Percentiles rank a stretch among this genome's conserved stretches.
Evolutionary conservation across 306 rosid genomes (phyloP).

Genomic region (Pueraria montana): DNA sequence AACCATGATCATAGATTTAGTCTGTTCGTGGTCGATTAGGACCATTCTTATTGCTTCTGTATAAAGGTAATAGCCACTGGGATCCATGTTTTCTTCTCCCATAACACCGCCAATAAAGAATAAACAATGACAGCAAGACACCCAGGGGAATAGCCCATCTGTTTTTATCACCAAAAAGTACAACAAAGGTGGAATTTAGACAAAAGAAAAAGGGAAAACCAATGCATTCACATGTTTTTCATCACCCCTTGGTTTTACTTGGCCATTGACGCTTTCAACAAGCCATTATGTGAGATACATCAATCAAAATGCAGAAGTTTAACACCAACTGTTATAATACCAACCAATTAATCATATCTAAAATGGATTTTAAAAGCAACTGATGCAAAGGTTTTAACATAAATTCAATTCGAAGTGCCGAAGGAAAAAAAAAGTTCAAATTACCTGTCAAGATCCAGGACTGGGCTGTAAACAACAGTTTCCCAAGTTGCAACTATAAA

Average conservation of each 20-base stretch:
- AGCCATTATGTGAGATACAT: constrained; percentile 11
- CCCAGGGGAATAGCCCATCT: constrained; percentile 98
- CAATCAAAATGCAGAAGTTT: not conserved
- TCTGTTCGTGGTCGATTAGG: constrained; percentile 79
- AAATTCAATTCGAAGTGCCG: not conserved
- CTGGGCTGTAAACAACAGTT: constrained; percentile 89
- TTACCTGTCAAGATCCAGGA: constrained; percentile 97
- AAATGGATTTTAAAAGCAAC: not conserved
- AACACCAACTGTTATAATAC: not conserved
- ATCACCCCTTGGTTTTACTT: constrained; percentile 10
- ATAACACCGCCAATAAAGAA: constrained; percentile 91
- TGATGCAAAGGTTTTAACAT: not conserved
- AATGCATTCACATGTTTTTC: not conserved
- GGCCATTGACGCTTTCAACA: not conserved
- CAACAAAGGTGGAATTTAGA: not conserved
- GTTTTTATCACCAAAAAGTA: constrained; percentile 44
- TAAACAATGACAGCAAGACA: constrained; percentile 55
- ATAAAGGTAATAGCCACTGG: constrained; percentile 79
- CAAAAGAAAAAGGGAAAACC: not conserved
- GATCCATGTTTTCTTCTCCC: constrained; percentile 80
- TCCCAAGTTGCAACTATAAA: constrained; percentile 89
- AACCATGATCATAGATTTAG: constrained; percentile 42
- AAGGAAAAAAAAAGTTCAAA: constrained; percentile 27
- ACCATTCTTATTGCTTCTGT: constrained; percentile 67
- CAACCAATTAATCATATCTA: constrained; percentile 4